phyloP scores from a whole-genome alignment of 768 basidiomycete species.

The Paxillus rubicundulus region DNA sequence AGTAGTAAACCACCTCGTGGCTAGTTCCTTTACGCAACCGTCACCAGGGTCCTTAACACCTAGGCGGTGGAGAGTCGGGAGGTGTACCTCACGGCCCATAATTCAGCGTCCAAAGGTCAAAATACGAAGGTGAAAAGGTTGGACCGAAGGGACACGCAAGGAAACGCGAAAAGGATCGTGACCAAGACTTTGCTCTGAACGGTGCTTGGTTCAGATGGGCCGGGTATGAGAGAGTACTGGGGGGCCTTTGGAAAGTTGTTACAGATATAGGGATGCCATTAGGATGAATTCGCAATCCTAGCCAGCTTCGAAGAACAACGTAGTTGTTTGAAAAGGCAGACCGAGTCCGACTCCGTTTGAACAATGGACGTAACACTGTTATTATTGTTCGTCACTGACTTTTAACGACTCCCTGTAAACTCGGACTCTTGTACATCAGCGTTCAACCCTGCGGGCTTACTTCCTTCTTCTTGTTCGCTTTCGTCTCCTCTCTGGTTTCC shows the following conservation, averaged over 20 bases:
- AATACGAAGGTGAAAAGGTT: not conserved
- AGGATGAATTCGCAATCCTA: too few species aligned
- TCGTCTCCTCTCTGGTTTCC: not conserved
- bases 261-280: too few species aligned
- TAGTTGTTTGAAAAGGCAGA: too few species aligned
- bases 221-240: too few species aligned
- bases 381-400: not conserved
- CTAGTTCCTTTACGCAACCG: conserved; percentile 21
- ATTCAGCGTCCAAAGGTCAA: not conserved
- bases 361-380: not conserved
- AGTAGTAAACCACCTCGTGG: conserved; percentile 27
- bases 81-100: conserved; percentile 5
- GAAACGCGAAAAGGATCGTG: not conserved
- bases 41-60: conserved; percentile 18
- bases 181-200: not conserved
- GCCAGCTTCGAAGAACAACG: too few species aligned
- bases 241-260: too few species aligned
- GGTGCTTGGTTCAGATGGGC: not conserved
- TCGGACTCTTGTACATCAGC: not conserved
- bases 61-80: conserved; percentile 30
- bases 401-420: not conserved
- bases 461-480: not conserved
- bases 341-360: not conserved
- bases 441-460: not conserved
- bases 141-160: not conserved